Conservation (phyloP, 139 green algal species). For the Spirogloea muscicola region DNA sequence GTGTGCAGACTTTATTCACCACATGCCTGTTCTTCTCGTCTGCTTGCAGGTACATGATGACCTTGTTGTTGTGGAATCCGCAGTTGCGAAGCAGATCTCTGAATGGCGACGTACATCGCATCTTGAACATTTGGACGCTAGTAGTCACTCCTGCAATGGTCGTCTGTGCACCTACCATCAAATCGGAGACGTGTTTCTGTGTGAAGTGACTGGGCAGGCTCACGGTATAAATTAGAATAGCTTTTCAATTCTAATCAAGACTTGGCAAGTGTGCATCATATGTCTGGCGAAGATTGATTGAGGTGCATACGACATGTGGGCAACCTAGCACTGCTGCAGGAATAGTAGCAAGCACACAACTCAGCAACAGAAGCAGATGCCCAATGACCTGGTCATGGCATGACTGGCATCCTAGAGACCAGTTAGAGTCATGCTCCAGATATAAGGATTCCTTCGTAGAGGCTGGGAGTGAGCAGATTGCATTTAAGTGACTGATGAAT, state of each 20-base stretch:
- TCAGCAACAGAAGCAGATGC: background rate
- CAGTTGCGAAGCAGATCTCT: conserved; percentile 27
- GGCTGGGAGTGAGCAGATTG: background rate
- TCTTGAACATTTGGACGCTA: background rate
- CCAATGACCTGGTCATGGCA: background rate
- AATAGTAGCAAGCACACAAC: background rate
- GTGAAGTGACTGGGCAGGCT: conserved; percentile 34
- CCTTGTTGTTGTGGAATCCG: conserved; percentile 27
- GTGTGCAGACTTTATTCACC: no score
- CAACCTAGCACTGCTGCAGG: background rate
- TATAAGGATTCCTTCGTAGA: background rate
- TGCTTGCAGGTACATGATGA: conserved; percentile 20
- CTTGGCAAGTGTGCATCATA: background rate
- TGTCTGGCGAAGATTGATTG: background rate
- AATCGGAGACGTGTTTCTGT: conserved; percentile 44
- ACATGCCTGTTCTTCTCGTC: no score
- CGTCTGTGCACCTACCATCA: conserved; percentile 23
- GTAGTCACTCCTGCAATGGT: conserved; percentile 21
- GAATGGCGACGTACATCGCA: background rate
- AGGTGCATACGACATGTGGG: background rate
- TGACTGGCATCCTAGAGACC: background rate
- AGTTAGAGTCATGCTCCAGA: no score
- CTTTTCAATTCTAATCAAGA: background rate
- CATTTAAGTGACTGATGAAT: background rate
- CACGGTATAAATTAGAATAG: conserved; percentile 3